These are phyloP conservation scores for Westerdykella sp. DNA, from an alignment of 2,329 filamentous ascomycete genomes.

Conservation along the genomic window DNA sequence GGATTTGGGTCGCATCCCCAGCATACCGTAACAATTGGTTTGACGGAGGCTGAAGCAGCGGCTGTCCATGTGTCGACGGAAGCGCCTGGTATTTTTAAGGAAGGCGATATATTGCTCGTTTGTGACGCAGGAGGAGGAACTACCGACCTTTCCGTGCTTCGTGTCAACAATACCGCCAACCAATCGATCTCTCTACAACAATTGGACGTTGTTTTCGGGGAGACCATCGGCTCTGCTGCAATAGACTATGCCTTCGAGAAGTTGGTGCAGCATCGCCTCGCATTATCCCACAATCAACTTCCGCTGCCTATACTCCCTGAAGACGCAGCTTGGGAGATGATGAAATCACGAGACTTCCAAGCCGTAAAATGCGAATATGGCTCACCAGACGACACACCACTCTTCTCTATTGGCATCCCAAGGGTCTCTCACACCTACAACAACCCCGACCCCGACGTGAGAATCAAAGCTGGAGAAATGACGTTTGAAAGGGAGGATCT, in stretches of 20 bases:
- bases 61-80: constrained; percentile 44
- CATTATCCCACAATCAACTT: constrained; percentile 18
- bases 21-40: constrained; percentile 40
- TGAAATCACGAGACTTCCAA: constrained; percentile 37
- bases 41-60: constrained; percentile 51
- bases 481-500: constrained; percentile 29
- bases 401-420: constrained; percentile 35
- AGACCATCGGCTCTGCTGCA: constrained; percentile 39
- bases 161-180: constrained; percentile 25
- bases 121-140: constrained; percentile 50
- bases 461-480: constrained; percentile 33
- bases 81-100: constrained; percentile 31
- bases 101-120: constrained; percentile 43
- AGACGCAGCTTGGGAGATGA: constrained; percentile 38
- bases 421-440: constrained; percentile 26
- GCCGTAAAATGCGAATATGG: constrained; percentile 40
- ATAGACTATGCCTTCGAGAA: constrained; percentile 39
- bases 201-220: constrained; percentile 35
- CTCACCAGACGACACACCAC: constrained; percentile 29
- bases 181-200: constrained; percentile 18
- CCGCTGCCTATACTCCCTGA: constrained; percentile 26
- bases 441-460: constrained; percentile 23
- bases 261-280: constrained; percentile 27
- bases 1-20: constrained; percentile 43
- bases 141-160: constrained; percentile 37